These are phyloP conservation scores for Penicillium goetzii DNA, from an alignment of 495 filamentous ascomycete genomes.

Conservation along the genomic window DNA sequence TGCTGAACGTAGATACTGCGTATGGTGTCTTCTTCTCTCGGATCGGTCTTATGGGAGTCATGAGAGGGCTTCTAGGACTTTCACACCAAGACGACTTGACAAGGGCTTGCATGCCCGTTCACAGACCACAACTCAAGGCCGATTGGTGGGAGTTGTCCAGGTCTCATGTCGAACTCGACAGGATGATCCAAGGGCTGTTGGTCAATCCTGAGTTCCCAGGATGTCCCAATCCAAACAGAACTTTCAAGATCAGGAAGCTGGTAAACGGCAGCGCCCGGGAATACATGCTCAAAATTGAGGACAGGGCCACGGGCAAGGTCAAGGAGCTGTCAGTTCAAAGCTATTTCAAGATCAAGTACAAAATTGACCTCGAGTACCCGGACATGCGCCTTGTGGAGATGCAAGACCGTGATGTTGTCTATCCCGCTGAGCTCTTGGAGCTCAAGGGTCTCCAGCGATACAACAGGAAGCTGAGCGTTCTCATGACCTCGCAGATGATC, in stretches of 20 bases:
- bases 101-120: neutral
- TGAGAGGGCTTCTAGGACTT: constrained; percentile 29
- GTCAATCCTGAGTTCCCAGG: constrained; percentile 68
- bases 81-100: constrained; percentile 30
- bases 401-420: constrained; percentile 61
- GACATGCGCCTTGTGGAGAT: constrained; percentile 74
- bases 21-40: constrained; percentile 48
- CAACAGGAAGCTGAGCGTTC: constrained; percentile 72
- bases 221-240: constrained; percentile 45
- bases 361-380: constrained; percentile 63
- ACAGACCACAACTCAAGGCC: neutral
- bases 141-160: constrained; percentile 1
- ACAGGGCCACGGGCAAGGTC: constrained; percentile 47
- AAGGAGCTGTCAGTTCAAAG: constrained; percentile 57
- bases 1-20: constrained; percentile 75
- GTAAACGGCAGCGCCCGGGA: constrained; percentile 56
- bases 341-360: constrained; percentile 74
- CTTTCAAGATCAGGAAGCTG: constrained; percentile 67
- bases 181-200: constrained; percentile 62
- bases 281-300: constrained; percentile 59
- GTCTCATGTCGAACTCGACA: constrained; percentile 16
- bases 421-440: constrained; percentile 77
- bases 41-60: constrained; percentile 36
- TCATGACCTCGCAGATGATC: constrained; percentile 78
- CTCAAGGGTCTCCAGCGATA: constrained; percentile 73